Conservation (phyloP, 208 protist species). For the Wallacemonas sp. region DNA sequence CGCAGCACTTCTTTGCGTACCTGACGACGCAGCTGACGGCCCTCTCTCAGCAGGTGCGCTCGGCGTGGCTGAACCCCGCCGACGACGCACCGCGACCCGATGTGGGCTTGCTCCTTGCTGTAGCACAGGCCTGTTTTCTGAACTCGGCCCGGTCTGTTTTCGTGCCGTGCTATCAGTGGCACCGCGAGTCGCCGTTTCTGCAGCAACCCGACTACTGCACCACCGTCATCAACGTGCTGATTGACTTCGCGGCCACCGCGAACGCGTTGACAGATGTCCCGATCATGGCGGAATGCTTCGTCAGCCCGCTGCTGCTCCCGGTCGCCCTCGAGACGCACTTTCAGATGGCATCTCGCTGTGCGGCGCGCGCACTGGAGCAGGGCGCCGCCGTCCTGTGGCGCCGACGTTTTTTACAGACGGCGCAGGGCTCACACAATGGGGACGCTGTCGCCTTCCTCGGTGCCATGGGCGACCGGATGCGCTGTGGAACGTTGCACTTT, state of each 20-base stretch:
- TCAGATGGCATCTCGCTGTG: conserved; percentile 21
- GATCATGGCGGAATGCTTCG: conserved; percentile 20
- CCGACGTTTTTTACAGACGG: conserved; percentile 33
- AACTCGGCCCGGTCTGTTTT: conserved; percentile 42
- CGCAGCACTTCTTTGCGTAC: conserved; percentile 82
- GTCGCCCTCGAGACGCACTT: conserved; percentile 34
- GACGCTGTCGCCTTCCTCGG: too few species aligned
- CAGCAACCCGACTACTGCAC: conserved; percentile 10
- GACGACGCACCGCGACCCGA: not conserved
- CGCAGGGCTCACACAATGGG: conserved; percentile 1
- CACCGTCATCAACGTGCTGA: conserved; percentile 36
- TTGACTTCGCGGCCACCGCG: conserved; percentile 33
- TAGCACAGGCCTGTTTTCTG: conserved; percentile 21
- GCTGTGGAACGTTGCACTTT: conserved; percentile 36
- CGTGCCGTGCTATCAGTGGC: conserved; percentile 54
- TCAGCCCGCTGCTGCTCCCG: conserved; percentile 25
- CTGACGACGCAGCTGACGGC: conserved; percentile 21
- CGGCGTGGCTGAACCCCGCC: not conserved
- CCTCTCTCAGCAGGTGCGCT: not conserved
- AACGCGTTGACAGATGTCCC: conserved; percentile 19
- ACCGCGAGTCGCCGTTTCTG: conserved; percentile 24
- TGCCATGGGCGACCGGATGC: not conserved
- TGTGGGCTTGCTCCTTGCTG: not conserved
- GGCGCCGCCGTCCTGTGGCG: conserved; percentile 55
- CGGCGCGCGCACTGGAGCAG: conserved; percentile 29